phyloP scores from a whole-genome alignment of 2,329 filamentous ascomycete species.

The Pseudonectria buxi region DNA sequence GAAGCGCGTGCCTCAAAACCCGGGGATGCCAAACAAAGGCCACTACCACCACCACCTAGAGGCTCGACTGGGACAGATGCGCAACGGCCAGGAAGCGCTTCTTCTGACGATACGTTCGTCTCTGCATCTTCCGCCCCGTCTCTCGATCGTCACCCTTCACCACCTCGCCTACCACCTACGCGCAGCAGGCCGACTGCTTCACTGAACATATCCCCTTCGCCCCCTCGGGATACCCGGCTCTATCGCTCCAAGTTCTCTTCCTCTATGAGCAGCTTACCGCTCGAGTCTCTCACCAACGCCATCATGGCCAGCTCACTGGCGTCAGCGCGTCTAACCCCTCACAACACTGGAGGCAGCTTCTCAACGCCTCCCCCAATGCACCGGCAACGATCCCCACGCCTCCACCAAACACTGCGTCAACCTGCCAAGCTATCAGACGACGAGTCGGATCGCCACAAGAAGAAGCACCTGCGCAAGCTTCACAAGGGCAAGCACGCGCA shows the following conservation, averaged over 20 bases:
- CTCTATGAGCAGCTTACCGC: constrained; percentile 38
- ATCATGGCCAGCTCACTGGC: constrained; percentile 71
- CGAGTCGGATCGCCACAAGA: constrained; percentile 45
- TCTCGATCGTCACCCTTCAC: constrained; percentile 22
- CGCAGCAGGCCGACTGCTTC: constrained; percentile 6
- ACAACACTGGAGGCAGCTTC: constrained; percentile 31
- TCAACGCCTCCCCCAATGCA: constrained; percentile 31
- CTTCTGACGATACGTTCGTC: constrained; percentile 42
- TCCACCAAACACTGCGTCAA: constrained; percentile 62
- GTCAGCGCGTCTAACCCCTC: constrained; percentile 47
- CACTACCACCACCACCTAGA: constrained; percentile 32
- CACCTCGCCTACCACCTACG: constrained; percentile 8
- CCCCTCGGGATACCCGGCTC: constrained; percentile 29
- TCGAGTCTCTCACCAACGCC: constrained; percentile 63
- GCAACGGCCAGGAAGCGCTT: constrained; percentile 19
- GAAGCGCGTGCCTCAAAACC: no score
- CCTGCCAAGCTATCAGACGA: constrained; percentile 44
- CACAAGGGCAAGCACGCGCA: constrained; percentile 60
- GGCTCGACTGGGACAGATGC: constrained; percentile 17
- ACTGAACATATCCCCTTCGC: constrained; percentile 28
- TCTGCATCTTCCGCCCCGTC: constrained; percentile 33
- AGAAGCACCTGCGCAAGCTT: constrained; percentile 45
- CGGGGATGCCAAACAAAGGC: constrained; percentile 4
- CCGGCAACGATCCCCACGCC: constrained; percentile 42
- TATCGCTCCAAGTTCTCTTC: constrained; percentile 16